These are phyloP conservation scores for Boechera divaricarpa DNA, from an alignment of 345 rosid species.

Conservation along the genomic window DNA sequence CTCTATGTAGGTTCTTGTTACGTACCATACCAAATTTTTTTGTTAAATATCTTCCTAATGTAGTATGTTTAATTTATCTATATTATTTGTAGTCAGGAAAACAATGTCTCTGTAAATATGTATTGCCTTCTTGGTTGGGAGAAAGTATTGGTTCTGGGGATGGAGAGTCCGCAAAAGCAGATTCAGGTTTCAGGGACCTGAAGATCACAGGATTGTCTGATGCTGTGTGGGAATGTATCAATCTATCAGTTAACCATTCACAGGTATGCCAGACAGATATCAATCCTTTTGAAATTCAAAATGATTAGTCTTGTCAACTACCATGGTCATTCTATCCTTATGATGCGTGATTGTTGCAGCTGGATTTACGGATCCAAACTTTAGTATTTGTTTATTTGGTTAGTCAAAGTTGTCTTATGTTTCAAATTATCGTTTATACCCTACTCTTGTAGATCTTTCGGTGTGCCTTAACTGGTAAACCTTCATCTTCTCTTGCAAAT, in stretches of 20 bases:
- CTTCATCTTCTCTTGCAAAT: constrained; percentile 80
- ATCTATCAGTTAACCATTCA: constrained; percentile 71
- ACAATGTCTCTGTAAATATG: constrained; percentile 86
- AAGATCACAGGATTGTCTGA: constrained; percentile 83
- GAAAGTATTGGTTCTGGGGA: constrained; percentile 52
- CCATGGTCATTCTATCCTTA: constrained; percentile 5
- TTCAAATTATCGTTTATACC: constrained; percentile 26
- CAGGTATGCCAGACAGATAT: constrained; percentile 56
- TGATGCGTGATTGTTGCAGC: constrained; percentile 24
- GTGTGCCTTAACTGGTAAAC: constrained; percentile 71
- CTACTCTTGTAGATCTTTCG: constrained; percentile 67
- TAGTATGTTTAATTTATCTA: constrained; percentile 23
- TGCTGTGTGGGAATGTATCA: constrained; percentile 82
- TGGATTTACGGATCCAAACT: constrained; percentile 20
- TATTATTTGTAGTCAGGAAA: constrained; percentile 79
- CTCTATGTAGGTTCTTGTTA: constrained; percentile 76
- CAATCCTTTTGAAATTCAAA: constrained; percentile 23
- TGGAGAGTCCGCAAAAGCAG: constrained; percentile 56
- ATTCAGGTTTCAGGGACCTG: constrained; percentile 56
- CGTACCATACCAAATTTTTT: constrained; percentile 19
- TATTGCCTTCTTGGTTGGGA: constrained; percentile 65
- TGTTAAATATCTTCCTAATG: constrained; percentile 1
- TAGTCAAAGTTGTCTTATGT: constrained; percentile 22
- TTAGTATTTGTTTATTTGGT: constrained; percentile 28
- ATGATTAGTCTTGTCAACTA: constrained; percentile 28